phyloP scores from a whole-genome alignment of 1,284 basidiomycete genomes.

The Binderoboletus segoi region DNA sequence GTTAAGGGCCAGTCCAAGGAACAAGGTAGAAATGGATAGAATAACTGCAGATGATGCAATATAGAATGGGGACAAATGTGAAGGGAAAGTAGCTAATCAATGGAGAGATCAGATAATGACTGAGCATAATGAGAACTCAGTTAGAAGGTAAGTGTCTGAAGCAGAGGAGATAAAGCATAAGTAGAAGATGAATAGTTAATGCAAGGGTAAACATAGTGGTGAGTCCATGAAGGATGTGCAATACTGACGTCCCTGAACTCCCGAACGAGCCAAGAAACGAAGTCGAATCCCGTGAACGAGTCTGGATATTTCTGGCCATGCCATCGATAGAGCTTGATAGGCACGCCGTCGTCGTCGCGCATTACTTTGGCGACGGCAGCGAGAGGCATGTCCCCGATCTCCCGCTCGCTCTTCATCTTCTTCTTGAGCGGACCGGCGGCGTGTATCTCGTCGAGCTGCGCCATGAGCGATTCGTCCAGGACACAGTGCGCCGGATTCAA shows the following conservation, averaged over 20 bases:
- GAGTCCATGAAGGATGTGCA: too few relatives aligned
- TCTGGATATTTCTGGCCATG: slow-evolving; percentile 69
- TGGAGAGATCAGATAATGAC: too few relatives aligned
- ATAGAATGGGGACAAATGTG: too few relatives aligned
- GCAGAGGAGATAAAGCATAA: too few relatives aligned
- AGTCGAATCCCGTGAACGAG: slow-evolving; percentile 84
- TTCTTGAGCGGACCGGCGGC: slow-evolving; percentile 71
- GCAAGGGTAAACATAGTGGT: too few relatives aligned
- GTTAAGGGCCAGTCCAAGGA: too few relatives aligned
- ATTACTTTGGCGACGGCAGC: slow-evolving; percentile 72
- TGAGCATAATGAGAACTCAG: too few relatives aligned
- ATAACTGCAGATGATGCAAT: too few relatives aligned
- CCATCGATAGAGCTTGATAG: slow-evolving; percentile 79
- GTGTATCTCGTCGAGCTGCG: slow-evolving; percentile 79
- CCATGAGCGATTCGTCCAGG: slow-evolving; percentile 74
- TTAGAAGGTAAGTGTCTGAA: too few relatives aligned
- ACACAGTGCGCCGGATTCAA: slow-evolving; percentile 80
- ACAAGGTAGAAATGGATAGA: too few relatives aligned
- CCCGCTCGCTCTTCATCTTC: slow-evolving; percentile 75
- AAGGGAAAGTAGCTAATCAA: too few relatives aligned
- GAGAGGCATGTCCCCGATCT: slow-evolving; percentile 65
- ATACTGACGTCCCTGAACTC: slow-evolving; percentile 87
- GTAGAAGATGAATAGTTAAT: too few relatives aligned
- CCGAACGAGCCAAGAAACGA: slow-evolving; percentile 84
- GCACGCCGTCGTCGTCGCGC: slow-evolving; percentile 76